Conservation (phyloP, 2,329 filamentous ascomycete species). For the Paraphaeosphaeria sporulosa region DNA sequence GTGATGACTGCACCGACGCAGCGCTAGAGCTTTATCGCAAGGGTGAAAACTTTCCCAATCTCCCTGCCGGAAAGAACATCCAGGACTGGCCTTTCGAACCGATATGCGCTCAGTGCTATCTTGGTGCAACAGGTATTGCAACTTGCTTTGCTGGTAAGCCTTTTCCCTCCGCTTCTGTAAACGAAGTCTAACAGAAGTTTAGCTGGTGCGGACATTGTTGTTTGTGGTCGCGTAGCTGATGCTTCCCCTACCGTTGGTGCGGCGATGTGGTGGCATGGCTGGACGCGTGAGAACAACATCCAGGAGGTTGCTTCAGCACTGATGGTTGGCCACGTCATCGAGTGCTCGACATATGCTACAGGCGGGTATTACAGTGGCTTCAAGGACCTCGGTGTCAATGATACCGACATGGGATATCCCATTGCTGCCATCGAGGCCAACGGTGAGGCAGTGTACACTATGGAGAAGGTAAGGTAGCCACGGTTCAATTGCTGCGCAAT, state of each 20-base stretch:
- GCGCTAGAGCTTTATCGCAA: conserved; percentile 26
- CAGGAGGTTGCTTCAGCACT: conserved; percentile 57
- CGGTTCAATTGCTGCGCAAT: neutral
- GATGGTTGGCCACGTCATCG: conserved; percentile 51
- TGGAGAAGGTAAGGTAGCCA: conserved; percentile 24
- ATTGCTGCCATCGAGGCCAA: conserved; percentile 56
- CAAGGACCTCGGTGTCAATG: conserved; percentile 34
- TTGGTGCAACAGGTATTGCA: conserved; percentile 33
- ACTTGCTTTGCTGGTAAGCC: conserved; percentile 26
- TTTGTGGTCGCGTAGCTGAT: conserved; percentile 34
- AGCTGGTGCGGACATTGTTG: conserved; percentile 33
- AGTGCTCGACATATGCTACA: conserved; percentile 34
- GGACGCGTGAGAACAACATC: conserved; percentile 56
- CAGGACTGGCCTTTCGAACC: conserved; percentile 34
- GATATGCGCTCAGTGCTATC: conserved; percentile 37
- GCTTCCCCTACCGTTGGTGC: conserved; percentile 57
- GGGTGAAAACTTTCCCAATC: conserved; percentile 30
- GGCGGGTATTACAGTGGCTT: conserved; percentile 45
- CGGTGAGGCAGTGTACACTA: conserved; percentile 50
- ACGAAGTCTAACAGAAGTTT: neutral
- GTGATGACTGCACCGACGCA: conserved; percentile 52
- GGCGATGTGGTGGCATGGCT: conserved; percentile 63
- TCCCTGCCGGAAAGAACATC: conserved; percentile 30
- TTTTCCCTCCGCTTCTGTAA: neutral
- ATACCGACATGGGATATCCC: conserved; percentile 47